Base-by-base conservation (phyloP, 2,329 filamentous ascomycete genomes). In the Lizonia empirigonia region DNA sequence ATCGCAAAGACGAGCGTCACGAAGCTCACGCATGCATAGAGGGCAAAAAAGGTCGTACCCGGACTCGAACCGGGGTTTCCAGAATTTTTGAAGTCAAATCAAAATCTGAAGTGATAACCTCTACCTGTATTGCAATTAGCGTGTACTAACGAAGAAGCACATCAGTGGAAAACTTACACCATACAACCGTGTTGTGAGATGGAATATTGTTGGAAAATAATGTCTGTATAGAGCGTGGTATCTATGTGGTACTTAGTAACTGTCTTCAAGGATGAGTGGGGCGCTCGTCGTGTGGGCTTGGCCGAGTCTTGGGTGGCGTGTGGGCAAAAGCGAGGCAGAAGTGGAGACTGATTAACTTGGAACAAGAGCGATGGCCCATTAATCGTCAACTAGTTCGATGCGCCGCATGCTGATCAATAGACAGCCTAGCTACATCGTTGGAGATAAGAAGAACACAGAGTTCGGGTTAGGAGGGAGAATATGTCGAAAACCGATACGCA, bases 71-170 rank as follows among this genome's bases (percentile, higher is more conserved):
- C 57, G 59, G 59, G 59, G 59, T 62, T 62, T 59, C 59, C 59
- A 62, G 59, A 62, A 62, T 24, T 23, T 56, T 42, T 53, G 39
- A 54, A 16, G 27, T 8, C n/a, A 20, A 52, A 34, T 62, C 57
- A 62, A 62, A 62, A 62, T 60, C 59, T 62, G 59, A 59, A 62
- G 58, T 62, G 60, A 62, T 62, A 62, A 62, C 60, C 60, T 61
- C 60, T 61, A 60, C 55, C 16, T 19, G 23, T 16, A 9, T 18
- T 20, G n/a, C 50, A 57, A 55, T 57, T 47, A 57, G 54, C 36
- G 38, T 10, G 36, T 49, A 33, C 30, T 49, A 39, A 27, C 29
- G 3, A 24, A 15, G 23, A 41, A 33, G 15, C 8, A n/a, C 15
- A 39, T 18, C 15, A 27, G 22, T 39, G 39, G 27, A 30, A n/a